Base-by-base conservation (phyloP, 2,329 filamentous ascomycete genomes). In the Fusarium torulosum region DNA sequence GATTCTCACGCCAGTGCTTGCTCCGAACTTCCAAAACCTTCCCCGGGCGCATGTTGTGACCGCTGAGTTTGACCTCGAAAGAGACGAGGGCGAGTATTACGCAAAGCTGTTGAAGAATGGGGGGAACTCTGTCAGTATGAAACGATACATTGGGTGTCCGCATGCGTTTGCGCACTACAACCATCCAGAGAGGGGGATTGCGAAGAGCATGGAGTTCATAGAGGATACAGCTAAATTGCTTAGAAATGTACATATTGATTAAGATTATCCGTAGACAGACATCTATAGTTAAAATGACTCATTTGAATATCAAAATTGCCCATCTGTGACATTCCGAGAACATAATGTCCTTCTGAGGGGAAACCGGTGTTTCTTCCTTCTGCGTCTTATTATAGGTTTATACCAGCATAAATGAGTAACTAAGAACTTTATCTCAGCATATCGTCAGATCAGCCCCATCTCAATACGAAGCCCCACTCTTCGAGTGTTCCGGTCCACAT, bases 141-240 rank as follows among this genome's bases (percentile, higher is more conserved):
- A 54, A 2, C 19, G 54, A 8, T 58, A 58, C 2, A 2, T 1
- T 1, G 49, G 54, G 0, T 54, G 40, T 6, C 54, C 54, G 3
- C 54, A 58, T 10, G 54, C 54, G 3, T 58, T 58, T 40, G 54
- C 38, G 3, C 49, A 54, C 3, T 54, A 58, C 1, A 58, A 40
- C 1, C 31, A 54, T 13, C 49, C 49, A 3, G 49, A 40, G 2
- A 37, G 33, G 4, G 54, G 54, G 4, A 3, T 58, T 6, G 4
- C 31, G 0, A 58, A 45, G n/a, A 25, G 19, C 7, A 23, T 54
- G 1, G 54, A 54, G 7, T 54, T 58, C 3, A 54, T 54, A n/a
- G 29, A 42, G 1, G 54, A 58, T 15, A 45, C 49, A 0, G 49
- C 50, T 1, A 7, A 20, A 14, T 7, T 58, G 4, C 9, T 58